Evolutionary conservation across 2,329 filamentous ascomycete species (phyloP).

Genomic region (Chaetomiaceae sp.): DNA sequence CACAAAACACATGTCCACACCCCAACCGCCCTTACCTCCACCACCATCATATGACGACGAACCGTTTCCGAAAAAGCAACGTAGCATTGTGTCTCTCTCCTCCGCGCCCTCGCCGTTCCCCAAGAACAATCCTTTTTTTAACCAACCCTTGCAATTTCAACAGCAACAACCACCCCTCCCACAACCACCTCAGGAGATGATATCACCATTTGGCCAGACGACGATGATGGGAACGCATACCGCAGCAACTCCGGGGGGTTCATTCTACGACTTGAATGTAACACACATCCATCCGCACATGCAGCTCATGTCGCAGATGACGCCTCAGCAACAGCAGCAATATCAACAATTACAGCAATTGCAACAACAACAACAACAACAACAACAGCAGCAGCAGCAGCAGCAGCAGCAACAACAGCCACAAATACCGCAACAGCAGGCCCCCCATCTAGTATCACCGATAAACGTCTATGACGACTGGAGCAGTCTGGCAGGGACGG

Average conservation of each 20-base stretch:
- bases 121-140: slow-evolving; percentile 14
- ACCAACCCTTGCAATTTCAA: no score
- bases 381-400: slow-evolving; percentile 7
- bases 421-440: slow-evolving; percentile 4
- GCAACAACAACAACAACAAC: slow-evolving; percentile 12
- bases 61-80: slow-evolving; percentile 18
- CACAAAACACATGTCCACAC: slow-evolving; percentile 22
- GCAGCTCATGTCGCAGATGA: slow-evolving; percentile 16
- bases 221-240: slow-evolving; percentile 12
- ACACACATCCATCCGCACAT: slow-evolving; percentile 22
- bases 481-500: slow-evolving; percentile 25
- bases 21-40: slow-evolving; percentile 7
- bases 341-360: slow-evolving; percentile 1
- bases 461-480: slow-evolving; percentile 25
- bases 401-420: slow-evolving; percentile 3
- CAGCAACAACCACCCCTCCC: slow-evolving; percentile 1
- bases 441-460: neutral
- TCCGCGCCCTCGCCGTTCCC: slow-evolving; percentile 1
- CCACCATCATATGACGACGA: slow-evolving; percentile 14
- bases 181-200: neutral
- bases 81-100: slow-evolving; percentile 13
- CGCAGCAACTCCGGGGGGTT: no score
- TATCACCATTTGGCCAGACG: slow-evolving; percentile 17
- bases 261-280: slow-evolving; percentile 20
- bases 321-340: slow-evolving; percentile 10